These are phyloP conservation scores for Guyanaporus albipodus DNA, from an alignment of 768 basidiomycete genomes.

Conservation along the genomic window DNA sequence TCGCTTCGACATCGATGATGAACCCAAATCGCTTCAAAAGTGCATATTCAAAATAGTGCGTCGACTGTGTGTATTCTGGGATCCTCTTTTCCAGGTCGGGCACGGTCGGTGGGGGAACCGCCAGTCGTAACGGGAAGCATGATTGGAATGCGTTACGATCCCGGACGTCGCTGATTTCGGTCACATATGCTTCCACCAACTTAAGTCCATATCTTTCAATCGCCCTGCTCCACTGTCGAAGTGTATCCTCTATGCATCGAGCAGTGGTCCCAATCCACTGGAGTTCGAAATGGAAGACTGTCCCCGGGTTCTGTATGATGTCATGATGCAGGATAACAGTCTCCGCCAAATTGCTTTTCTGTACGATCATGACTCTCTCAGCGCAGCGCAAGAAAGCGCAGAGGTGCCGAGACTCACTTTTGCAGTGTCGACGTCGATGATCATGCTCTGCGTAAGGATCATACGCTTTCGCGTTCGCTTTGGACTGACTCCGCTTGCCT, in stretches of 20 bases:
- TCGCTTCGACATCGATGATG: constrained; percentile 80
- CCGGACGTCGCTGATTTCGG: constrained; percentile 84
- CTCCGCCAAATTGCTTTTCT: constrained; percentile 87
- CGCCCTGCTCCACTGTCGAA: constrained; percentile 74
- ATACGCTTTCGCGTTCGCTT: constrained; percentile 55
- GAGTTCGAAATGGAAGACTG: constrained; percentile 94
- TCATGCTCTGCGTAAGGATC: constrained; percentile 84
- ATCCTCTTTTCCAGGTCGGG: constrained; percentile 64
- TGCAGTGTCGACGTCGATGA: constrained; percentile 80
- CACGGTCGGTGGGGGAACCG: constrained; percentile 66
- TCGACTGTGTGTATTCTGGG: constrained; percentile 60
- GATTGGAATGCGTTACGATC: constrained; percentile 89
- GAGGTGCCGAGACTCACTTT: constrained; percentile 45
- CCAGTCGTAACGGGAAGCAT: constrained; percentile 79
- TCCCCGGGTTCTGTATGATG: constrained; percentile 91
- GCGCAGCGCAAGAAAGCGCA: not conserved
- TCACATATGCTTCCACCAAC: constrained; percentile 91
- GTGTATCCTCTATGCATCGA: constrained; percentile 82
- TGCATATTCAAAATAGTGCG: constrained; percentile 78
- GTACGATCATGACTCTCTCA: constrained; percentile 14
- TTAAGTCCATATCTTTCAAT: constrained; percentile 89
- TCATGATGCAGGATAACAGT: constrained; percentile 88
- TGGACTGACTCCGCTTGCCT: constrained; percentile 36
- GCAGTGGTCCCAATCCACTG: constrained; percentile 97
- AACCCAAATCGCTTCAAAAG: constrained; percentile 76